Evolutionary conservation across 257 asterid genomes (phyloP), one percentile per base, ranked within the genome.

Genomic region (Salvia hispanica): DNA sequence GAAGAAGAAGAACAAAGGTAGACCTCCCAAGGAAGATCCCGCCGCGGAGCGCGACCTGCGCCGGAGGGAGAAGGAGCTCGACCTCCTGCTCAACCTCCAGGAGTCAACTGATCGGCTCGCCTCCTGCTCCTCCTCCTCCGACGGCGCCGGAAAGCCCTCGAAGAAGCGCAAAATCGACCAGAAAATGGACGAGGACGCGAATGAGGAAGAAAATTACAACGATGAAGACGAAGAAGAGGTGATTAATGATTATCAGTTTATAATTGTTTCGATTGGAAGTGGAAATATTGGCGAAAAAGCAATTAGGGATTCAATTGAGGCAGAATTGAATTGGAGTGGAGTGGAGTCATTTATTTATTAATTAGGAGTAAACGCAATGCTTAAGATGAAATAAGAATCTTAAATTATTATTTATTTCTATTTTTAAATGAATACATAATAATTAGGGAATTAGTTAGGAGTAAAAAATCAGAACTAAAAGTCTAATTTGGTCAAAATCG

Each of bases 1-100:
- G 83, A 85, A 73, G 88, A 80, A 80, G 89, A 91, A 82, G 95
- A 88, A 82, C 95, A 87, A 87, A 76, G 98, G 99, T 58, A 77
- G 99, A 42, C 99, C 98, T 4, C 69, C 90, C 2, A 91, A 84
- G 82, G 64, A 85, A 75, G 98, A 91, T 88, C 78, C 76, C 50
- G 78, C 69, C 46, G 78, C 79, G 73, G 96, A 76, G 53, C 64
- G 81, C 3, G 97, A 87, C 76, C 76, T 85, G 2, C 86, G 99
- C 37, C 88, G 99, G 57, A 81, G 88, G 3, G 93, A 95, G 91
- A 91, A 89, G 90, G 83, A 87, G 89, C 88, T 89, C 31, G 74
- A 89, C 68, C 85, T 57, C n/a, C 70, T 91, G 13, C 95, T 87
- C 43, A 85, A 86, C 81, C 83, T 82, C 37, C 86, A 79, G 72